Percentiles rank a stretch among this genome's conserved stretches.
These are phyloP conservation scores for Entoloma clypeatum DNA, from an alignment of 1,284 basidiomycete species.

Conservation along the genomic window DNA sequence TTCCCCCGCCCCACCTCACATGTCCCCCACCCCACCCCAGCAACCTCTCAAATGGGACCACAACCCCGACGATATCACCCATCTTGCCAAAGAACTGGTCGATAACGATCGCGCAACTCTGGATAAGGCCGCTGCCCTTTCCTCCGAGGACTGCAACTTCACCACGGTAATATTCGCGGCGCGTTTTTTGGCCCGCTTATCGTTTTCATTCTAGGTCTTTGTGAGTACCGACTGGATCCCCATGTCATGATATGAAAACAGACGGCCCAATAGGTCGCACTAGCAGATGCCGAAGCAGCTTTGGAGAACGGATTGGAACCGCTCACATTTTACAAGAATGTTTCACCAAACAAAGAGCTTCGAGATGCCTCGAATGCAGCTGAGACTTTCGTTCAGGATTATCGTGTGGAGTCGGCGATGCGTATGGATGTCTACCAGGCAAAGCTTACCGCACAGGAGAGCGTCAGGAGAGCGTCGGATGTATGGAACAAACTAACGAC, in stretches of 20 bases:
- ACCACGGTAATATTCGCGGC: constrained; percentile 55
- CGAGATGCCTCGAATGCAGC: constrained; percentile 73
- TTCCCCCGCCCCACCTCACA: constrained; percentile 28
- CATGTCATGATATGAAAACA: constrained; percentile 17
- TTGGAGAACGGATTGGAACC: constrained; percentile 54
- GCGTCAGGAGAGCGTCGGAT: constrained; percentile 56
- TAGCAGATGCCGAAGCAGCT: constrained; percentile 56
- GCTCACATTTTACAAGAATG: constrained; percentile 75
- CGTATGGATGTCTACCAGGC: constrained; percentile 73
- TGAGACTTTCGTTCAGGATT: constrained; percentile 65
- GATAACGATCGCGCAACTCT: constrained; percentile 49
- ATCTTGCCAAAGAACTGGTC: constrained; percentile 58
- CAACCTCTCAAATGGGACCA: constrained; percentile 67
- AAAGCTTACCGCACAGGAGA: constrained; percentile 64
- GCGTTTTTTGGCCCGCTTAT: background rate
- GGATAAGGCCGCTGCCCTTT: constrained; percentile 62
- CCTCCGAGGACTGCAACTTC: constrained; percentile 53
- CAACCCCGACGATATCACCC: constrained; percentile 55
- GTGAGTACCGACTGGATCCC: constrained; percentile 39
- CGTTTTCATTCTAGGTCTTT: constrained; percentile 49
- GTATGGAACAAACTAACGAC: constrained; percentile 53
- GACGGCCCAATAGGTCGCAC: constrained; percentile 38
- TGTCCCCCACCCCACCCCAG: constrained; percentile 64
- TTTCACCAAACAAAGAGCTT: constrained; percentile 65
- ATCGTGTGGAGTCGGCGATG: constrained; percentile 69